Evolutionary conservation across 371 early-diverging fungal genomes (phyloP).

Genomic region (Zopfochytrium polystomum): DNA sequence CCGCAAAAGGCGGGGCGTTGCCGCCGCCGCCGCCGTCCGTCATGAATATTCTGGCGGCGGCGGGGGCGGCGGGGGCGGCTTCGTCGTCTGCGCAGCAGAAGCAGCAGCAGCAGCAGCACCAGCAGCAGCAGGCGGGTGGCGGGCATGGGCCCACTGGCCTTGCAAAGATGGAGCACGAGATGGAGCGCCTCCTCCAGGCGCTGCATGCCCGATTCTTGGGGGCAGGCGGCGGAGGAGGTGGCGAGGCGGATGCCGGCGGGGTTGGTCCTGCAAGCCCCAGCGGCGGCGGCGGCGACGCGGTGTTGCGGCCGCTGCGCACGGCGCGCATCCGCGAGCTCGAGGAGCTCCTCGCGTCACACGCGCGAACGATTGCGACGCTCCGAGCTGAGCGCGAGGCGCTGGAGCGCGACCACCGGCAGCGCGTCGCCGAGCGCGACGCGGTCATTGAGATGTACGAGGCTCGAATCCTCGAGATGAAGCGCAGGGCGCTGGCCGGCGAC

Average conservation of each 20-base stretch:
- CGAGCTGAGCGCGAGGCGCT: slow-evolving; percentile 19
- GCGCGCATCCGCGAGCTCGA: slow-evolving; percentile 39
- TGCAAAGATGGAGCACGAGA: slow-evolving; percentile 21
- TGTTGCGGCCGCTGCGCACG: slow-evolving; percentile 32
- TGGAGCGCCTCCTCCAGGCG: slow-evolving; percentile 16
- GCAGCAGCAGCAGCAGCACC: too few relatives aligned
- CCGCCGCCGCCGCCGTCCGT: too few relatives aligned
- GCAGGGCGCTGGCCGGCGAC: slow-evolving; percentile 5
- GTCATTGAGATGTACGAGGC: slow-evolving; percentile 23
- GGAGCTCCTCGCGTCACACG: slow-evolving; percentile 24
- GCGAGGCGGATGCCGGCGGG: slow-evolving; percentile 15
- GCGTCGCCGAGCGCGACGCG: slow-evolving; percentile 17
- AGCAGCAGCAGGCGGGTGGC: too few relatives aligned
- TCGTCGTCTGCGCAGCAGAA: too few relatives aligned
- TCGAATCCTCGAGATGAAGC: not conserved
- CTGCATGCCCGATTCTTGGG: slow-evolving; percentile 17
- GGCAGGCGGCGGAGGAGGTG: slow-evolving; percentile 4
- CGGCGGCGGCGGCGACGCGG: slow-evolving; percentile 16
- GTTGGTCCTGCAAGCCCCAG: slow-evolving; percentile 23
- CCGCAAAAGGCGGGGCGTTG: not conserved
- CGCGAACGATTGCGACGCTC: slow-evolving; percentile 16
- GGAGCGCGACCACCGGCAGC: slow-evolving; percentile 14
- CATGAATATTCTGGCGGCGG: too few relatives aligned
- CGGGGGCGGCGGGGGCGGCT: too few relatives aligned
- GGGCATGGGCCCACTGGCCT: not conserved